Conservation (phyloP, 2,329 filamentous ascomycete species). For the Aspergillus piperis region DNA sequence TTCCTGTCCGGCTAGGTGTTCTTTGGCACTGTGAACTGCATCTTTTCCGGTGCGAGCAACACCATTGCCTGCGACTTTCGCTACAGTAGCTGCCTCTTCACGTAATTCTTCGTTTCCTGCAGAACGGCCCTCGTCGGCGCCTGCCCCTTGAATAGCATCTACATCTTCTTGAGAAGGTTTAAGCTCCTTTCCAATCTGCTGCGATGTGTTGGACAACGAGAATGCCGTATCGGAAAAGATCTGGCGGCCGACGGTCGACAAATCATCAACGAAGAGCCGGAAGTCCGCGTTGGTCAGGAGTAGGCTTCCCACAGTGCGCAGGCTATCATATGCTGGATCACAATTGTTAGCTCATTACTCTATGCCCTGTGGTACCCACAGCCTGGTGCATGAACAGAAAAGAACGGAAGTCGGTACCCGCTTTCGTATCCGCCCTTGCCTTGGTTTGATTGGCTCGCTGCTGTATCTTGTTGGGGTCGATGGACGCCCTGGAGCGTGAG, state of each 20-base stretch:
- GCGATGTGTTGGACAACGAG: conserved; percentile 72
- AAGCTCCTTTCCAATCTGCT: conserved; percentile 71
- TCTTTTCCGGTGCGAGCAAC: conserved; percentile 50
- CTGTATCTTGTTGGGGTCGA: conserved; percentile 67
- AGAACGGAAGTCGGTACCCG: conserved; percentile 51
- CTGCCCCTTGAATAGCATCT: conserved; percentile 52
- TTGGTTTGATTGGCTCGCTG: conserved; percentile 63
- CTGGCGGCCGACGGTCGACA: conserved; percentile 75
- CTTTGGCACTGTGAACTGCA: conserved; percentile 68
- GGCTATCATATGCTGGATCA: conserved; percentile 69
- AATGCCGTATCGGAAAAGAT: conserved; percentile 86
- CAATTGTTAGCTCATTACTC: conserved; percentile 9
- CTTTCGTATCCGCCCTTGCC: conserved; percentile 69
- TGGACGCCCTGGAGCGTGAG: conserved; percentile 67
- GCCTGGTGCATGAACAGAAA: background rate
- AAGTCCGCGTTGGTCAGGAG: conserved; percentile 90
- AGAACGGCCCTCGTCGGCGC: conserved; percentile 49
- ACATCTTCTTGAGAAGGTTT: conserved; percentile 66
- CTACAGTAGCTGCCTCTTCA: conserved; percentile 58
- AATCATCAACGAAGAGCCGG: conserved; percentile 77
- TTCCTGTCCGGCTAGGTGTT: conserved; percentile 73
- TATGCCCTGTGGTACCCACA: background rate
- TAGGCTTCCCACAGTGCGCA: conserved; percentile 80
- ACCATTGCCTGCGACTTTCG: conserved; percentile 40
- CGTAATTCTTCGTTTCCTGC: conserved; percentile 65